These are phyloP conservation scores for Aspergillus persii DNA, from an alignment of 2,329 filamentous ascomycete genomes.

Conservation along the genomic window DNA sequence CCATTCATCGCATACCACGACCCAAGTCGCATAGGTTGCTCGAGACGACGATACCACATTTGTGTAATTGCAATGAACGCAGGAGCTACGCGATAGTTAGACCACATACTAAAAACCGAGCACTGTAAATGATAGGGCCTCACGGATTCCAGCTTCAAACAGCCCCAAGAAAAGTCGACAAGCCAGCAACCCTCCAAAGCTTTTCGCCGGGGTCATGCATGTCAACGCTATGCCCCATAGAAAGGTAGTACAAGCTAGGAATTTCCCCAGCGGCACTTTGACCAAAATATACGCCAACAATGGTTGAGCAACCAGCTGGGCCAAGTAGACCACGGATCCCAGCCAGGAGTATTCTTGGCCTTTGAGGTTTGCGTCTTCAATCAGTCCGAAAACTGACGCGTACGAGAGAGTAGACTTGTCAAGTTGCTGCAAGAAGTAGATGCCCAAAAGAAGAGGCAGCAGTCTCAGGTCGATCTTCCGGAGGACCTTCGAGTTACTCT, in stretches of 20 bases:
- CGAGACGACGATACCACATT: constrained; percentile 55
- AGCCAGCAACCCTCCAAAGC: constrained; percentile 51
- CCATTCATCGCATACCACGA: constrained; percentile 59
- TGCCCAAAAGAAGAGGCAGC: constrained; percentile 55
- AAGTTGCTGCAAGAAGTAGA: constrained; percentile 63
- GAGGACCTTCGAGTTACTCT: constrained; percentile 53
- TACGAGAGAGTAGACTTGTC: constrained; percentile 63
- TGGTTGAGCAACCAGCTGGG: constrained; percentile 55
- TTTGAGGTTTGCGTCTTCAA: constrained; percentile 56
- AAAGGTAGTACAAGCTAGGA: constrained; percentile 53
- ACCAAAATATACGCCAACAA: constrained; percentile 55
- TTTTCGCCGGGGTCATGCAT: constrained; percentile 53
- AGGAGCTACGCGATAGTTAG: constrained; percentile 37
- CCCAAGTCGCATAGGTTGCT: constrained; percentile 51
- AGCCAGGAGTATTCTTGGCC: constrained; percentile 57
- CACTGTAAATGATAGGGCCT: constrained; percentile 2
- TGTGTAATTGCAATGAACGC: constrained; percentile 54
- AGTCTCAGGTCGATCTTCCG: constrained; percentile 52
- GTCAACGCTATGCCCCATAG: constrained; percentile 53
- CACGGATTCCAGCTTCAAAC: constrained; percentile 51
- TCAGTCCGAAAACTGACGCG: constrained; percentile 62
- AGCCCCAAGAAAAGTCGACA: constrained; percentile 57
- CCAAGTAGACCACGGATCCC: constrained; percentile 53
- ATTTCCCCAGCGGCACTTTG: constrained; percentile 61
- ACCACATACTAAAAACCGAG: neutral